Conservation (phyloP, 805 yeast genomes). For the Starmerella apis region DNA sequence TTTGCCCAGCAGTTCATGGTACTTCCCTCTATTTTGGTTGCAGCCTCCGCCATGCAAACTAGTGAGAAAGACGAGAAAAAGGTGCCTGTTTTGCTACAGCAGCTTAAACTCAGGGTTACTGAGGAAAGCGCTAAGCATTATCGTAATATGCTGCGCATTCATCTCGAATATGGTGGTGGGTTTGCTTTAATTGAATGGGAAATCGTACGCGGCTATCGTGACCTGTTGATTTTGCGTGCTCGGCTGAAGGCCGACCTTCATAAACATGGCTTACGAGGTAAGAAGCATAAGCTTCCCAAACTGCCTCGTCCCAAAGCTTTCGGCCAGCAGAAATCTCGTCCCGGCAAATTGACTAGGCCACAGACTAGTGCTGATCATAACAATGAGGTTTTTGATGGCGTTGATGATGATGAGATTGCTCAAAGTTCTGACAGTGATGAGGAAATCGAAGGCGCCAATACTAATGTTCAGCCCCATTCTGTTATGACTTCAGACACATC, state of each 20-base stretch:
- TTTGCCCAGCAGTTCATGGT: slow-evolving; percentile 51
- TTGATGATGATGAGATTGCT: slow-evolving; percentile 4
- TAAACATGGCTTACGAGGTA: slow-evolving; percentile 14
- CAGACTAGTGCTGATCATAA: not conserved
- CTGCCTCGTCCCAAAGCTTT: slow-evolving; percentile 33
- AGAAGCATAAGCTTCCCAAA: slow-evolving; percentile 34
- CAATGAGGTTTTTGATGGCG: slow-evolving; percentile 8
- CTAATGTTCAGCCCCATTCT: not conserved
- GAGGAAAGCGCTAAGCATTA: slow-evolving; percentile 35
- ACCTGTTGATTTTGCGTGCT: slow-evolving; percentile 60
- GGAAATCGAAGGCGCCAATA: not conserved
- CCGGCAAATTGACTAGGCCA: not conserved
- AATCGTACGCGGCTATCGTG: slow-evolving; percentile 59
- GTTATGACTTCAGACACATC: not conserved
- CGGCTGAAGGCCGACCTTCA: slow-evolving; percentile 33
- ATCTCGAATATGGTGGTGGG: slow-evolving; percentile 85
- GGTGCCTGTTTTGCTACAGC: slow-evolving; percentile 70
- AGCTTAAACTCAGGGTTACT: slow-evolving; percentile 55
- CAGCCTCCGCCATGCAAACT: slow-evolving; percentile 61
- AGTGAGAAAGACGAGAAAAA: slow-evolving; percentile 55
- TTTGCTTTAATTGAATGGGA: slow-evolving; percentile 70
- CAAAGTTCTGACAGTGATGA: slow-evolving; percentile 6
- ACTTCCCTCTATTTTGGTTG: slow-evolving; percentile 53
- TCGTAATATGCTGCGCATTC: slow-evolving; percentile 45
- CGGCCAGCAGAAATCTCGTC: slow-evolving; percentile 11